A percentile compares a stretch with the other conserved stretches of the same genome.
Evolutionary conservation across 306 rosid species (phyloP).

Genomic region (Leucaena leucocephala): DNA sequence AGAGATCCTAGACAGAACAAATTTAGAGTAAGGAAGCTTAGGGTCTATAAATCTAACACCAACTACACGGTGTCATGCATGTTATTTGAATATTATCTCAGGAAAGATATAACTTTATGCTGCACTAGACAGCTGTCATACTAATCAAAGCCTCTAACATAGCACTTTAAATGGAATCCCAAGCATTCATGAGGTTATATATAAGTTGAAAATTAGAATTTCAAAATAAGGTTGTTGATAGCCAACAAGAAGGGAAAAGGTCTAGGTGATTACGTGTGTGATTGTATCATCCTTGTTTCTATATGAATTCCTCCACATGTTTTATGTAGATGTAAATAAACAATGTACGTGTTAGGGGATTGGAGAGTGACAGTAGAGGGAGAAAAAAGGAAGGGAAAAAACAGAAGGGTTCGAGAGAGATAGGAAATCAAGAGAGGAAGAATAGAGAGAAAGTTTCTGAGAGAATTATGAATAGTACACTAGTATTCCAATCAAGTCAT

Average conservation of each 20-base stretch:
- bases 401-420: too few relatives aligned
- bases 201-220: not conserved
- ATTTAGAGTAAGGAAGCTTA: not conserved
- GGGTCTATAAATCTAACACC: not conserved
- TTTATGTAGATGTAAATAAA: not conserved
- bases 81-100: not conserved
- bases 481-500: too few relatives aligned
- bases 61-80: not conserved
- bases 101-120: not conserved
- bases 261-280: not conserved
- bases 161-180: not conserved
- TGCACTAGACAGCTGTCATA: not conserved
- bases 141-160: not conserved
- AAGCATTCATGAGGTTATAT: not conserved
- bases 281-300: not conserved
- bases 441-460: too few relatives aligned
- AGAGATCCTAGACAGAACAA: not conserved
- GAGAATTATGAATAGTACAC: too few relatives aligned
- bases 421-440: too few relatives aligned
- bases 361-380: too few relatives aligned
- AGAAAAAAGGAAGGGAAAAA: too few relatives aligned
- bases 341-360: not conserved
- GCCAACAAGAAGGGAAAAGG: too few relatives aligned
- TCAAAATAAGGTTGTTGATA: not conserved
- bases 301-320: not conserved